A percentile compares a stretch with the other conserved stretches of the same genome.
These are phyloP conservation scores for Platanthera guangdongensis DNA, from an alignment of 106 monocot species.

Conservation along the genomic window DNA sequence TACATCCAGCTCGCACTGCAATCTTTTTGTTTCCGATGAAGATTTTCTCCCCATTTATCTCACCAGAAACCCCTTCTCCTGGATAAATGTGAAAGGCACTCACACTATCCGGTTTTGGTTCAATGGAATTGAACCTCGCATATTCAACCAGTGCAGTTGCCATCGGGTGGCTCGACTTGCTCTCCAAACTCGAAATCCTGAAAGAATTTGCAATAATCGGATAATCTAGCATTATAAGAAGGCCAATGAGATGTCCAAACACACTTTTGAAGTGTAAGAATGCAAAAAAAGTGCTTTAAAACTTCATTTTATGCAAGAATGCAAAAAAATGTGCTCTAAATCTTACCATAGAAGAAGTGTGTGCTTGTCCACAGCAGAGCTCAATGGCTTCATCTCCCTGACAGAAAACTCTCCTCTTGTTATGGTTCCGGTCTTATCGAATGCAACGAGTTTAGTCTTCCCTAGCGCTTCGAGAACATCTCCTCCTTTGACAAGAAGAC, in stretches of 20 bases:
- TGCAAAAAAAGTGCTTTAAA: background rate
- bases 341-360: constrained; percentile 76
- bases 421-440: constrained; percentile 95
- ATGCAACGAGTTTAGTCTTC: constrained; percentile 62
- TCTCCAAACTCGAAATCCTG: constrained; percentile 93
- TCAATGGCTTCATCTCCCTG: constrained; percentile 34
- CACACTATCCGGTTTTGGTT: constrained; percentile 69
- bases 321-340: background rate
- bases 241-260: background rate
- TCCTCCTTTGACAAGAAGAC: constrained; percentile 87
- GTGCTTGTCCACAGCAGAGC: constrained; percentile 19
- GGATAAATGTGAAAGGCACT: constrained; percentile 61
- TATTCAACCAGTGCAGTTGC: constrained; percentile 71
- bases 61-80: constrained; percentile 83
- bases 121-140: constrained; percentile 51
- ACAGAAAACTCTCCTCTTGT: constrained; percentile 85
- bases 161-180: constrained; percentile 97
- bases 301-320: background rate
- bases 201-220: constrained; percentile 1
- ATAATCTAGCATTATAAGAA: background rate
- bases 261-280: background rate
- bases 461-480: constrained; percentile 80
- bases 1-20: constrained; percentile 52
- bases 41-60: constrained; percentile 69
- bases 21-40: constrained; percentile 83